Conservation (phyloP, 1,284 basidiomycete genomes). For the Pyrrhoderma lamaoense region DNA sequence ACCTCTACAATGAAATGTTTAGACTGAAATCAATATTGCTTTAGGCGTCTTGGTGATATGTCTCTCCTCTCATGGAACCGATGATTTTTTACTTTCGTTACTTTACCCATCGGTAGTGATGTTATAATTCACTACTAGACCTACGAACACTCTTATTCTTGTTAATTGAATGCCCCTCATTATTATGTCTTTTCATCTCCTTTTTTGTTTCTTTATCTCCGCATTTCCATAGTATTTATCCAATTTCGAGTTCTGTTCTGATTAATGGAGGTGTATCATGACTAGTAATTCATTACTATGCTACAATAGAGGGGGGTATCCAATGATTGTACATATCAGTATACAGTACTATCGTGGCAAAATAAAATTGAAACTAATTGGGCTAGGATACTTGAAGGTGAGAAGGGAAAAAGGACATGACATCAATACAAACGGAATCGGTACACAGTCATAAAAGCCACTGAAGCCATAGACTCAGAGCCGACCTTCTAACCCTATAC, state of each 20-base stretch:
- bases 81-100: slow-evolving; percentile 16
- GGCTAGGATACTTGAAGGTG: too few species aligned
- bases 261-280: slow-evolving; percentile 3
- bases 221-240: background rate
- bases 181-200: too few species aligned
- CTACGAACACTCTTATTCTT: too few species aligned
- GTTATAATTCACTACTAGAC: too few species aligned
- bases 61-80: slow-evolving; percentile 83
- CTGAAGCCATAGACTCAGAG: background rate
- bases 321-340: background rate
- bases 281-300: background rate
- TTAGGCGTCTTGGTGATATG: slow-evolving; percentile 76
- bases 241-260: background rate
- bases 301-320: background rate
- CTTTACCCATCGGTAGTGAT: slow-evolving; percentile 3
- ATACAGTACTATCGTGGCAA: too few species aligned
- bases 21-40: slow-evolving; percentile 7
- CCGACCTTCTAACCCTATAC: slow-evolving; percentile 31
- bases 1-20: slow-evolving; percentile 16
- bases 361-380: too few species aligned
- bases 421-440: too few species aligned
- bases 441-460: background rate
- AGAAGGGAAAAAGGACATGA: too few species aligned
- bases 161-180: too few species aligned
- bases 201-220: too few species aligned